Percentiles rank a stretch among this genome's conserved stretches.
These are phyloP conservation scores for Plasmodium ovale DNA, from an alignment of 169 alveolate genomes.

Conservation along the genomic window DNA sequence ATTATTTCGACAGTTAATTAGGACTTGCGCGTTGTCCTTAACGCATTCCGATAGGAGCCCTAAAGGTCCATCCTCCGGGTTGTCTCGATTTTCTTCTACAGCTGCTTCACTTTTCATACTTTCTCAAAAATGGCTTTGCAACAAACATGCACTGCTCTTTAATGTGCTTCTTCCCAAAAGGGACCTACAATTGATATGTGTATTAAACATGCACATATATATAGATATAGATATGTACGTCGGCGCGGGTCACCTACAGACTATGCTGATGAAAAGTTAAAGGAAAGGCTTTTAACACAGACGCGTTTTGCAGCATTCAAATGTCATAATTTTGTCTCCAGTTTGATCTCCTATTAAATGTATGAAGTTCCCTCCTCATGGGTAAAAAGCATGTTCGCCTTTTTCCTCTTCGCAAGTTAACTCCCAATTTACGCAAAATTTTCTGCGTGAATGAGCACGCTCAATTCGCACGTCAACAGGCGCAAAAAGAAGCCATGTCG, in stretches of 20 bases:
- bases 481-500: too few relatives aligned
- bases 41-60: slow-evolving; percentile 95
- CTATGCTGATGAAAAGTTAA: too few relatives aligned
- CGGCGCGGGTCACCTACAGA: background rate
- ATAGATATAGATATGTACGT: background rate
- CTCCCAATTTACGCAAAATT: too few relatives aligned
- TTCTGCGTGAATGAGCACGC: too few relatives aligned
- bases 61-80: slow-evolving; percentile 96
- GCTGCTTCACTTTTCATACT: slow-evolving; percentile 50
- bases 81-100: slow-evolving; percentile 84
- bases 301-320: too few relatives aligned
- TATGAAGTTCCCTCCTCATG: too few relatives aligned
- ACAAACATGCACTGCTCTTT: background rate
- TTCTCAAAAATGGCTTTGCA: background rate
- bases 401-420: too few relatives aligned
- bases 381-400: too few relatives aligned
- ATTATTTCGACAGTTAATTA: slow-evolving; percentile 97
- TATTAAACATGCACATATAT: background rate
- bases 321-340: too few relatives aligned
- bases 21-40: slow-evolving; percentile 95
- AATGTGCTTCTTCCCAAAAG: background rate
- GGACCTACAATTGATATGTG: background rate
- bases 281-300: too few relatives aligned
- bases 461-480: too few relatives aligned
- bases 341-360: too few relatives aligned